Evolutionary conservation across 495 filamentous ascomycete genomes (phyloP).

Genomic region (Podospora appendiculata): DNA sequence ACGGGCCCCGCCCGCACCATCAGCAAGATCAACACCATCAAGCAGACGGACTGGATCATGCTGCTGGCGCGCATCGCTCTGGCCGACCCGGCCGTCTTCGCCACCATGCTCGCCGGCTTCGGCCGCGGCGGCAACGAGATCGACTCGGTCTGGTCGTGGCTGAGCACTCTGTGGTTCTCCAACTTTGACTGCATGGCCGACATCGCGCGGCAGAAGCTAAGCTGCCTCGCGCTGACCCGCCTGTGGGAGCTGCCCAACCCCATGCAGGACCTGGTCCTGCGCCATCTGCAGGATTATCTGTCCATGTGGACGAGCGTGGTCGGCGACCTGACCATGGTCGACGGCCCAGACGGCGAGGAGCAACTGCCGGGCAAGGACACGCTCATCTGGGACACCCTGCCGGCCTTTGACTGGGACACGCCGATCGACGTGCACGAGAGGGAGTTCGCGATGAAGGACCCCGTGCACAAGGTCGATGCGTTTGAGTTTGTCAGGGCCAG

Average conservation of each 20-base stretch:
- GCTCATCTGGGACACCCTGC: slow-evolving; percentile 62
- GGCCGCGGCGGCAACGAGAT: slow-evolving; percentile 17
- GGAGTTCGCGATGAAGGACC: slow-evolving; percentile 53
- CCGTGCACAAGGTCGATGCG: slow-evolving; percentile 62
- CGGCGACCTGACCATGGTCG: slow-evolving; percentile 27
- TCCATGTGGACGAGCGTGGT: slow-evolving; percentile 46
- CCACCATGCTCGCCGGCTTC: slow-evolving; percentile 45
- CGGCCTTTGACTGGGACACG: slow-evolving; percentile 60
- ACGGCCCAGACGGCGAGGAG: slow-evolving; percentile 9
- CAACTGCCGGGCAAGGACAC: slow-evolving; percentile 18
- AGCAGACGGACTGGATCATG: slow-evolving; percentile 74
- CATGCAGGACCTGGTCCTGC: slow-evolving; percentile 38
- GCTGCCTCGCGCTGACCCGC: slow-evolving; percentile 71
- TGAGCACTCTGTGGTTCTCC: slow-evolving; percentile 79
- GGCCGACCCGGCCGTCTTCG: slow-evolving; percentile 57
- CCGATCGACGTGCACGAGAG: slow-evolving; percentile 46
- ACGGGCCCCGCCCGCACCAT: slow-evolving; percentile 63
- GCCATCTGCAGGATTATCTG: slow-evolving; percentile 43
- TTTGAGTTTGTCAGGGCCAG: slow-evolving; percentile 62
- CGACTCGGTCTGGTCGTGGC: slow-evolving; percentile 57
- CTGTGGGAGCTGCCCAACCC: slow-evolving; percentile 59
- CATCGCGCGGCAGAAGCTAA: slow-evolving; percentile 68
- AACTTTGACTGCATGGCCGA: slow-evolving; percentile 79
- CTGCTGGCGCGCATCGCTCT: slow-evolving; percentile 76
- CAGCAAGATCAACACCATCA: slow-evolving; percentile 55